Evolutionary conservation across 345 rosid species (phyloP).

Genomic region (Salix brachista): DNA sequence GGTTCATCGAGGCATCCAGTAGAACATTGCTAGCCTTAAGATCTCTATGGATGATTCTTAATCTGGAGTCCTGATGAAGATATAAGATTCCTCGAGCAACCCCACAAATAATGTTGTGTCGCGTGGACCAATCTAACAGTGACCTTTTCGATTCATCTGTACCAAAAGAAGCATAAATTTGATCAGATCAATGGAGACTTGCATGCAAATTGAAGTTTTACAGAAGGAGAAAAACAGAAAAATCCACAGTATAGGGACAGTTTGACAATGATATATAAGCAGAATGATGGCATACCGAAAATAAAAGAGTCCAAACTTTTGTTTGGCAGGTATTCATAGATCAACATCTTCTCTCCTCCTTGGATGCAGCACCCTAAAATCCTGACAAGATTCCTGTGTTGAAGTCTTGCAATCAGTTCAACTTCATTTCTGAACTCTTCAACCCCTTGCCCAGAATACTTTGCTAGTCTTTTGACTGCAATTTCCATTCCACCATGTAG

Average conservation of each 20-base stretch:
- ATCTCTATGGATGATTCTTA: slow-evolving; percentile 25
- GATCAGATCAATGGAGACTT: background rate
- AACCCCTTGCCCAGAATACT: slow-evolving; percentile 46
- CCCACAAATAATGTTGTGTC: slow-evolving; percentile 22
- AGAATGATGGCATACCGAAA: no score
- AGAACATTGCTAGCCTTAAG: slow-evolving; percentile 27
- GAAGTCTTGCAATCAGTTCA: slow-evolving; percentile 19
- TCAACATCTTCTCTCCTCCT: slow-evolving; percentile 6
- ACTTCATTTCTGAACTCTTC: slow-evolving; percentile 48
- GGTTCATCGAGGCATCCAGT: slow-evolving; percentile 18
- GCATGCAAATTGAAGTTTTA: no score
- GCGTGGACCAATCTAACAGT: slow-evolving; percentile 14
- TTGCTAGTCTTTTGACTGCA: slow-evolving; percentile 49
- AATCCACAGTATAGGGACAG: no score
- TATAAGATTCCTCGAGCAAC: slow-evolving; percentile 26
- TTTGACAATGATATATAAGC: no score
- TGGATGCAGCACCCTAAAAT: slow-evolving; percentile 15
- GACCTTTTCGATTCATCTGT: slow-evolving; percentile 15
- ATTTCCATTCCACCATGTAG: slow-evolving; percentile 40
- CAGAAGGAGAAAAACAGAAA: background rate
- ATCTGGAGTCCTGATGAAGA: slow-evolving; percentile 23
- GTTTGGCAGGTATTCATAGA: slow-evolving; percentile 17
- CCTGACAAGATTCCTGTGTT: slow-evolving; percentile 27
- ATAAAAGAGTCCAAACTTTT: slow-evolving; percentile 5
- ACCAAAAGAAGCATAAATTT: background rate